These are phyloP conservation scores for Lepraria neglecta DNA, from an alignment of 495 filamentous ascomycete genomes.

Conservation along the genomic window DNA sequence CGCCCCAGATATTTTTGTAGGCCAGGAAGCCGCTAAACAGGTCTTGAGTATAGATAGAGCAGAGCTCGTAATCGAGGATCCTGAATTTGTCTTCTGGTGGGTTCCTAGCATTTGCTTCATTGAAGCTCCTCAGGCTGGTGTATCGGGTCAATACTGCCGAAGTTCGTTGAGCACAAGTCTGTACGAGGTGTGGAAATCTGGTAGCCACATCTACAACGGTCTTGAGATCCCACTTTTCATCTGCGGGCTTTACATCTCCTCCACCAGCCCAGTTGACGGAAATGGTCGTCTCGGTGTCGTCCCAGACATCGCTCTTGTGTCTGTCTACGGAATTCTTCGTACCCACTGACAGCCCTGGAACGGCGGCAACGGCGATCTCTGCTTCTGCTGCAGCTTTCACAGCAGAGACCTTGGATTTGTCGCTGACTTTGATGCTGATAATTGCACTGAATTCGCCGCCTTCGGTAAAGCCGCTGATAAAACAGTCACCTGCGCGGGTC, in stretches of 20 bases:
- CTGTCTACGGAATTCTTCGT: constrained; percentile 17
- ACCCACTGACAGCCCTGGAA: constrained; percentile 25
- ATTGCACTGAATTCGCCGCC: constrained; percentile 36
- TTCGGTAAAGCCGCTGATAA: constrained; percentile 35
- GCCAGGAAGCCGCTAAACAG: constrained; percentile 34
- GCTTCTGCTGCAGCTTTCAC: constrained; percentile 35
- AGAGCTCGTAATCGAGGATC: constrained; percentile 32
- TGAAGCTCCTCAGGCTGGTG: constrained; percentile 31
- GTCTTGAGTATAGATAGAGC: constrained; percentile 33
- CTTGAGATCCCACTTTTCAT: constrained; percentile 31
- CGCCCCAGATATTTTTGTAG: constrained; percentile 27
- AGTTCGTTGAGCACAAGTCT: constrained; percentile 30
- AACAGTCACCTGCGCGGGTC: constrained; percentile 28
- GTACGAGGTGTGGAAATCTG: constrained; percentile 33
- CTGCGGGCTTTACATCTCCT: constrained; percentile 33
- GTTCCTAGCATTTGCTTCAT: constrained; percentile 22
- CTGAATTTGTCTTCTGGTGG: constrained; percentile 28
- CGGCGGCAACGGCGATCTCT: constrained; percentile 30
- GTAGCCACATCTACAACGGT: constrained; percentile 31
- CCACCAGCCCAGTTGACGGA: constrained; percentile 37
- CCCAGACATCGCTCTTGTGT: constrained; percentile 28
- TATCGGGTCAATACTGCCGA: constrained; percentile 31
- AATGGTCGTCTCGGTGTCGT: constrained; percentile 33
- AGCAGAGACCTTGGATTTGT: constrained; percentile 30
- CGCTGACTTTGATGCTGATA: constrained; percentile 32